Evolutionary conservation across 345 rosid species (phyloP).

Genomic region (Euclidium syriacum): DNA sequence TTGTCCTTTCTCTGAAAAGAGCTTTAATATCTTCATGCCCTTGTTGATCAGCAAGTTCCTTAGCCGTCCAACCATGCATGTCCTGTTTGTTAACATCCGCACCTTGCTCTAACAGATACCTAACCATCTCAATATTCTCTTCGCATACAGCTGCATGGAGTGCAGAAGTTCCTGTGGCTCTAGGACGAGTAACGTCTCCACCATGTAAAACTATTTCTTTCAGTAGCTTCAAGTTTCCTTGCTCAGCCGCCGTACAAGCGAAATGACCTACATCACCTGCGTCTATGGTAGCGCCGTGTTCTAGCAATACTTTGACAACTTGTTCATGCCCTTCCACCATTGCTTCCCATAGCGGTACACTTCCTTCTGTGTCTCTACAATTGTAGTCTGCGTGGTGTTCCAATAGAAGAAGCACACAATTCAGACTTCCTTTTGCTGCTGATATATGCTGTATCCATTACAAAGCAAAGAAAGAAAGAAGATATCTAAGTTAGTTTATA

Average conservation of each 20-base stretch:
- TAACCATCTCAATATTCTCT: constrained; percentile 59
- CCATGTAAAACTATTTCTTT: constrained; percentile 47
- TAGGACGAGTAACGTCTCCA: constrained; percentile 52
- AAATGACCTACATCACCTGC: constrained; percentile 71
- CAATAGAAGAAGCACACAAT: constrained; percentile 68
- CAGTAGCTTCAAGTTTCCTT: constrained; percentile 53
- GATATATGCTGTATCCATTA: constrained; percentile 76
- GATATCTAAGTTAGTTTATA: background rate
- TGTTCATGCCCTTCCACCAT: constrained; percentile 54
- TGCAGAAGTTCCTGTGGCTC: constrained; percentile 56
- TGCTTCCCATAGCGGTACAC: constrained; percentile 82
- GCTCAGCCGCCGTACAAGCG: constrained; percentile 72
- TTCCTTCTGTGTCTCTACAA: constrained; percentile 63
- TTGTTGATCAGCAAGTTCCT: constrained; percentile 78
- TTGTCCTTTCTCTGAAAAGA: constrained; percentile 36
- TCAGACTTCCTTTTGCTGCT: constrained; percentile 67
- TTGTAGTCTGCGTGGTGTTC: constrained; percentile 66
- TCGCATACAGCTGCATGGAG: constrained; percentile 83
- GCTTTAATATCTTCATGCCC: constrained; percentile 70
- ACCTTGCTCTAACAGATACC: constrained; percentile 60
- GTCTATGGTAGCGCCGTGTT: constrained; percentile 41
- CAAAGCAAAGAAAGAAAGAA: background rate
- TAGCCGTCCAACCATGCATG: constrained; percentile 57
- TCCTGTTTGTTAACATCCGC: constrained; percentile 63
- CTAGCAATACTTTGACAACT: constrained; percentile 40